phyloP scores from a whole-genome alignment of 2,329 filamentous ascomycete species.

The Pyrenochaeta sp. region DNA sequence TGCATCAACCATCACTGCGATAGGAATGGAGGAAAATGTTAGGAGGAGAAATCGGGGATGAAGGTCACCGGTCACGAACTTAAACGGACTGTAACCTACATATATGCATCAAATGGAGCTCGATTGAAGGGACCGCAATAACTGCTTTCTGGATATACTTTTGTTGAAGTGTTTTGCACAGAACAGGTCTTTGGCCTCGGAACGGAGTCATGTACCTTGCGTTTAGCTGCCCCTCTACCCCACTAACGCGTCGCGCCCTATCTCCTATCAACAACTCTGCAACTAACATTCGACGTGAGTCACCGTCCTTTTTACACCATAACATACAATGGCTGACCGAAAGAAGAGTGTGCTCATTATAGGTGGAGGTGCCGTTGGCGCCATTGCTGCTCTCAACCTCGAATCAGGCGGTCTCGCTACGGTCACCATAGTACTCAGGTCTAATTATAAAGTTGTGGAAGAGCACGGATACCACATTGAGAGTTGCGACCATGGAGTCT shows the following conservation, averaged over 20 bases:
- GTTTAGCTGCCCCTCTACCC: constrained; percentile 33
- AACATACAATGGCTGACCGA: constrained; percentile 31
- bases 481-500: constrained; percentile 63
- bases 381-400: constrained; percentile 64
- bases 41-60: constrained; percentile 41
- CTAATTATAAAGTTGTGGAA: constrained; percentile 61
- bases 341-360: constrained; percentile 59
- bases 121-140: constrained; percentile 44
- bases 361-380: constrained; percentile 65
- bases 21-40: constrained; percentile 36
- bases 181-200: constrained; percentile 6
- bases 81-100: constrained; percentile 50
- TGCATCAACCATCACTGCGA: constrained; percentile 32
- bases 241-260: constrained; percentile 28
- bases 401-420: constrained; percentile 60
- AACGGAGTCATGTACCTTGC: constrained; percentile 15
- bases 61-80: constrained; percentile 46
- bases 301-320: constrained; percentile 2
- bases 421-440: constrained; percentile 65
- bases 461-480: constrained; percentile 62
- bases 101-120: constrained; percentile 52
- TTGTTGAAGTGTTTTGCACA: background rate
- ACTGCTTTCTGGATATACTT: background rate
- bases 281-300: background rate
- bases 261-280: constrained; percentile 7